Evolutionary conservation across 106 monocot genomes (phyloP).

Genomic region (Ottelia alismoides): DNA sequence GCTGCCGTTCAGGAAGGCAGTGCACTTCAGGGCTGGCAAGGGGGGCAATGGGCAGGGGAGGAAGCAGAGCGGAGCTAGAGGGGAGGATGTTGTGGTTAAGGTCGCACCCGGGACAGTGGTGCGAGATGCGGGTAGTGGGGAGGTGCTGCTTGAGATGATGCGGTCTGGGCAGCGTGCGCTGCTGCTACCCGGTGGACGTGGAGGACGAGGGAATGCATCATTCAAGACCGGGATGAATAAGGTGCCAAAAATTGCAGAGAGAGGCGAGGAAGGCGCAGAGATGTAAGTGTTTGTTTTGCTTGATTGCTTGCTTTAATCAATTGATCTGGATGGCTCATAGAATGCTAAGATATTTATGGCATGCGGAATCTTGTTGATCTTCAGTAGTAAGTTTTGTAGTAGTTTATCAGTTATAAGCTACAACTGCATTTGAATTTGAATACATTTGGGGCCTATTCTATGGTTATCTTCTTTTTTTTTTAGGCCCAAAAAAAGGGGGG

Average conservation of each 20-base stretch:
- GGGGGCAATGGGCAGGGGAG: slow-evolving; percentile 73
- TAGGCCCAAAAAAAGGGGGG: too few relatives aligned
- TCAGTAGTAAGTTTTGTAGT: too few relatives aligned
- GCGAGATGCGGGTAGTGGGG: slow-evolving; percentile 48
- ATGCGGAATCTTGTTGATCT: too few relatives aligned
- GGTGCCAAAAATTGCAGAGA: slow-evolving; percentile 90
- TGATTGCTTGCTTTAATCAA: too few relatives aligned
- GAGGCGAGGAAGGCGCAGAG: slow-evolving; percentile 80
- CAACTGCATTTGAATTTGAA: too few relatives aligned
- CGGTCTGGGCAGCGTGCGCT: slow-evolving; percentile 62
- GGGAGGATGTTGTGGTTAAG: slow-evolving; percentile 90
- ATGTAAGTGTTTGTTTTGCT: slow-evolving; percentile 63
- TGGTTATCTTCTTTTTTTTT: too few relatives aligned
- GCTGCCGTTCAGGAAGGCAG: slow-evolving; percentile 66
- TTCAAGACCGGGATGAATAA: slow-evolving; percentile 81
- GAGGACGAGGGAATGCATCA: slow-evolving; percentile 85
- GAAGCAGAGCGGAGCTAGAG: slow-evolving; percentile 67
- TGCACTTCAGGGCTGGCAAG: slow-evolving; percentile 86
- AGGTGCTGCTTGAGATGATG: slow-evolving; percentile 68
- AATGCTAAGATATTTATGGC: too few relatives aligned
- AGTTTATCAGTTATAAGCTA: too few relatives aligned
- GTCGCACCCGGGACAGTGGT: slow-evolving; percentile 89
- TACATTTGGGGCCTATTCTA: too few relatives aligned
- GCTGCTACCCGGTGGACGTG: slow-evolving; percentile 80
- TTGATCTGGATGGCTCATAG: too few relatives aligned